Conservation (phyloP, 768 basidiomycete genomes). For the Dendrothele bispora region DNA sequence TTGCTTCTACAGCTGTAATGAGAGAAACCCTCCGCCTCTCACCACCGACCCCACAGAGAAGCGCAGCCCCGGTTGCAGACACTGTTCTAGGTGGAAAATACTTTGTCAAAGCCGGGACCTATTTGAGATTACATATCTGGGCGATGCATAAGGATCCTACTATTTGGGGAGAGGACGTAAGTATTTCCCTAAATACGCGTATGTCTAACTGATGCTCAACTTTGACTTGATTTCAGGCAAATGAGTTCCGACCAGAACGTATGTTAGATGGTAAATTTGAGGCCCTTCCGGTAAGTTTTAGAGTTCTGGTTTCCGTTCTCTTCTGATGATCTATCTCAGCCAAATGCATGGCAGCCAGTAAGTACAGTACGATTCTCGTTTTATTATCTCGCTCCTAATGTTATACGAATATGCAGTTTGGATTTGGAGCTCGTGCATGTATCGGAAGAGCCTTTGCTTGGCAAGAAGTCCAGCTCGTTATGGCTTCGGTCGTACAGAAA, state of each 20-base stretch:
- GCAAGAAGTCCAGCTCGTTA: constrained; percentile 45
- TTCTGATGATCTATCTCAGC: constrained; percentile 19
- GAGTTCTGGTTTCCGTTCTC: constrained; percentile 2
- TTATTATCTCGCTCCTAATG: constrained; percentile 9
- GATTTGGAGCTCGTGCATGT: constrained; percentile 18
- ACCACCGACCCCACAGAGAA: constrained; percentile 36
- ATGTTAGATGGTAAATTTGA: constrained; percentile 53
- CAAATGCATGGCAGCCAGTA: constrained; percentile 44
- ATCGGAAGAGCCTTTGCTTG: constrained; percentile 46
- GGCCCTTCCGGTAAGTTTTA: constrained; percentile 36
- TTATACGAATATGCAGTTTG: constrained; percentile 21
- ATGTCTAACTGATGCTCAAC: background rate
- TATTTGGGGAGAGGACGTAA: constrained; percentile 52
- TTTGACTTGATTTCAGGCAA: constrained; percentile 34
- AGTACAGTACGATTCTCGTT: constrained; percentile 5
- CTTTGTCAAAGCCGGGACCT: constrained; percentile 28
- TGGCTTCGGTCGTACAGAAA: constrained; percentile 41
- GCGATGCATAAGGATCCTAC: constrained; percentile 37
- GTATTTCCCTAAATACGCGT: constrained; percentile 10
- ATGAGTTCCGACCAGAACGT: constrained; percentile 46
- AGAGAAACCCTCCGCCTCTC: constrained; percentile 39
- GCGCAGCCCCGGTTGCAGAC: constrained; percentile 33
- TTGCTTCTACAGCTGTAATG: constrained; percentile 38
- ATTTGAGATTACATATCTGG: constrained; percentile 26
- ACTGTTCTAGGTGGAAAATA: constrained; percentile 42